phyloP scores from a whole-genome alignment of 2,329 filamentous ascomycete species.

The Neurospora sp. region DNA sequence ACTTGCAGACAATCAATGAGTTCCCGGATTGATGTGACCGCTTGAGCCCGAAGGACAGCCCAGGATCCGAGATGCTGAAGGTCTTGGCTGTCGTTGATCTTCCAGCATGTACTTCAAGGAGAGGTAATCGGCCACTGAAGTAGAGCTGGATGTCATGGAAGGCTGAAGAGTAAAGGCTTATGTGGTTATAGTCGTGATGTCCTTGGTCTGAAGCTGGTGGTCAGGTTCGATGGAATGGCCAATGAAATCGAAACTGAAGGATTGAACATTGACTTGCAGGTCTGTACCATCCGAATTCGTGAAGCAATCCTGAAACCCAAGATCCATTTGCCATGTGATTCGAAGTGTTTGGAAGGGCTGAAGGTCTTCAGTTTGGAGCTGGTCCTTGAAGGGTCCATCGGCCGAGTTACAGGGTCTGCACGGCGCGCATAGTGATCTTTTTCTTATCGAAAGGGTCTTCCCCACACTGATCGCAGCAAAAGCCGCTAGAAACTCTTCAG shows the following conservation, averaged over 20 bases:
- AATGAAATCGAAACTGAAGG: background rate
- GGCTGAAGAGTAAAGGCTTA: background rate
- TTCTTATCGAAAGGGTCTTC: background rate
- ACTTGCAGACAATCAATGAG: background rate
- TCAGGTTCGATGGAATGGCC: background rate
- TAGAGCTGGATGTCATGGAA: background rate
- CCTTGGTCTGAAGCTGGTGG: background rate
- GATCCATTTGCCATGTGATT: conserved; percentile 1
- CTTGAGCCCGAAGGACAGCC: background rate
- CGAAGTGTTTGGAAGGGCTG: background rate
- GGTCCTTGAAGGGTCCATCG: background rate
- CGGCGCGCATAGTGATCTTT: background rate
- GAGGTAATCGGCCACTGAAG: background rate
- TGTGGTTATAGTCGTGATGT: background rate
- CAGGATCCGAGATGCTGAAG: background rate
- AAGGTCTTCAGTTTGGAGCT: background rate
- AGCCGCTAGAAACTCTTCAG: background rate
- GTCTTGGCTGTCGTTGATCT: background rate
- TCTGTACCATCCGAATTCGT: conserved; percentile 11
- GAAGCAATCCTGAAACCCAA: conserved; percentile 34
- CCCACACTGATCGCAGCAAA: background rate
- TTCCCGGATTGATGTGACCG: background rate
- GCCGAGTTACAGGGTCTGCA: background rate
- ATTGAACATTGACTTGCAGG: background rate
- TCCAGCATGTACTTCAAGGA: background rate